These are phyloP conservation scores for Amoebophrya sp. DNA, from an alignment of 169 alveolate genomes.

Conservation along the genomic window DNA sequence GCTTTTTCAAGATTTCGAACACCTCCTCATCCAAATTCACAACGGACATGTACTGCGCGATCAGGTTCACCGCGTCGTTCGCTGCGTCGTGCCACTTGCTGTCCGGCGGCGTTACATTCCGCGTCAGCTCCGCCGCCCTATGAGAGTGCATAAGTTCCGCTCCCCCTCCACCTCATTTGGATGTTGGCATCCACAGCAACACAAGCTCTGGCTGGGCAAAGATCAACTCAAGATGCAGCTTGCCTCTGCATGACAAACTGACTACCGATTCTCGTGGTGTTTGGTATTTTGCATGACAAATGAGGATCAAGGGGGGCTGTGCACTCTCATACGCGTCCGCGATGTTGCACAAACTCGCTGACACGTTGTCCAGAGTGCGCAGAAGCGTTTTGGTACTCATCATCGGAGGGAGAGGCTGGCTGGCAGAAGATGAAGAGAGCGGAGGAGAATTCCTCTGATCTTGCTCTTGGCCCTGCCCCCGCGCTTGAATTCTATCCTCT, in stretches of 20 bases:
- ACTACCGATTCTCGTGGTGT: no score
- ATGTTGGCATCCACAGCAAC: no score
- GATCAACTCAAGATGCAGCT: no score
- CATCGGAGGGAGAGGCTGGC: not conserved
- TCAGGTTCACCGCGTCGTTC: conserved; percentile 29
- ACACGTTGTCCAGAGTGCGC: not conserved
- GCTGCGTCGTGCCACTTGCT: conserved; percentile 26
- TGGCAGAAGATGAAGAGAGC: not conserved
- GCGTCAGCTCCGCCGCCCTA: conserved; percentile 36
- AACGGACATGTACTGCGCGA: conserved; percentile 28
- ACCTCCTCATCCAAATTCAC: conserved; percentile 26
- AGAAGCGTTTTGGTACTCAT: not conserved
- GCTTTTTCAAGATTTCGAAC: not conserved
- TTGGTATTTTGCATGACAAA: no score
- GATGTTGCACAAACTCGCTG: not conserved
- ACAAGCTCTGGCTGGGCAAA: no score
- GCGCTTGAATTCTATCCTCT: not conserved
- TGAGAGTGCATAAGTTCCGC: no score
- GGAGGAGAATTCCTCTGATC: not conserved
- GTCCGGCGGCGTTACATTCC: conserved; percentile 28
- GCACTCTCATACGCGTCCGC: no score
- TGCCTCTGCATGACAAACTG: no score
- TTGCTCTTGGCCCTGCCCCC: not conserved
- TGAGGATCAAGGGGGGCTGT: no score
- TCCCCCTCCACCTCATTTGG: no score